Evolutionary conservation across 2,329 filamentous ascomycete species (phyloP), one percentile per base, ranked within the genome.

Genomic region (Aspergillus brunneoviolaceus): DNA sequence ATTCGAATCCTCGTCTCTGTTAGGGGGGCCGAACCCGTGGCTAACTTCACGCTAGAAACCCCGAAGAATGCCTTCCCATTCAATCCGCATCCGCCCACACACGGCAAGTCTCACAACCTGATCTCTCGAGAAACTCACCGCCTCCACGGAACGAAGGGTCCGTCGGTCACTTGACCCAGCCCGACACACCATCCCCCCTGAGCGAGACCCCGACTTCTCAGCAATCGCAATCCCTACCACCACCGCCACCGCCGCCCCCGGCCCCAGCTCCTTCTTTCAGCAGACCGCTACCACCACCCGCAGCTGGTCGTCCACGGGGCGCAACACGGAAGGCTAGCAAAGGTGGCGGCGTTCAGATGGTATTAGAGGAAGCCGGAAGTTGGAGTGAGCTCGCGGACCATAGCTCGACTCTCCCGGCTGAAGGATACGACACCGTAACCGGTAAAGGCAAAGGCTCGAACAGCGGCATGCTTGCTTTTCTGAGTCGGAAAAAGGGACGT

Each of bases 321-420:
- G 85, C 85, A 29, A 88, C 88, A 60, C 85, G 91, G 55, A 89
- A 91, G 59, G 87, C 86, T 59, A 91, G 89, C 66, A 88, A 91
- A 69, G 86, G 89, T 3, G 93, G 93, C 56, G 94, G 94, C 19
- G 87, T 97, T 58, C 92, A 96, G 75, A 91, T 97, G 68, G 93
- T 95, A 21, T 84, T 98, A 42, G 93, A 96, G 68, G 92, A 92
- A 70, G 87, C 89, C 16, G 91, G 92, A 61, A 94, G 90, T 75
- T 98, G 93, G 94, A 93, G 90, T 51, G 91, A 96, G 63, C 84
- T 97, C 73, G 91, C 92, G 52, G 89, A 93, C 61, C 90, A 93
- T 69, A 93, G 92, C 69, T 85, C 89, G 54, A 92, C 89, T 3
- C 80, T 94, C 45, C 86, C 87, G 1, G 82, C 85, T 0, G 88